Evolutionary conservation across 192 early-diverging fungal genomes (phyloP).

Genomic region (Entomortierella beljakovae): DNA sequence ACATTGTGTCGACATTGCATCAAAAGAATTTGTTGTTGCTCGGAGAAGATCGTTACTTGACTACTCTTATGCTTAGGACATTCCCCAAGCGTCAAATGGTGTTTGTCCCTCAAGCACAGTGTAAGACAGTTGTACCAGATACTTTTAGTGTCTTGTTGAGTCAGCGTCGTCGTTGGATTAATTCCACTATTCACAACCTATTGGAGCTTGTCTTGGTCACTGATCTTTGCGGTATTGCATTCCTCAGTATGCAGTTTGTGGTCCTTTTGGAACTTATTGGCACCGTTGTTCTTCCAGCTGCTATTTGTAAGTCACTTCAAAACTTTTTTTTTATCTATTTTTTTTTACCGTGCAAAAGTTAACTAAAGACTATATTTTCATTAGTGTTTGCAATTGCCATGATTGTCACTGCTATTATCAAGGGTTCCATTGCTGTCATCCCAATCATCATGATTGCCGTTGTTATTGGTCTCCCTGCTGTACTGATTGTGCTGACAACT

Average conservation of each 20-base stretch:
- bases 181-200: conserved; percentile 94
- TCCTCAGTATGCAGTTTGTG: conserved; percentile 89
- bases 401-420: conserved; percentile 59
- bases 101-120: conserved; percentile 86
- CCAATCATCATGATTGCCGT: conserved; percentile 74
- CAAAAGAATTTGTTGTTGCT: conserved; percentile 88
- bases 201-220: conserved; percentile 88
- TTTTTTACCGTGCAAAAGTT: not conserved
- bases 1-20: conserved; percentile 82
- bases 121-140: conserved; percentile 89
- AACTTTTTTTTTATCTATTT: conserved; percentile 21
- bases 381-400: conserved; percentile 63
- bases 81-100: conserved; percentile 90
- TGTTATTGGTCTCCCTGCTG: conserved; percentile 75
- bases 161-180: conserved; percentile 96
- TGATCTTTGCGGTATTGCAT: conserved; percentile 91
- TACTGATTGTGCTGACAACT: conserved; percentile 79
- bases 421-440: conserved; percentile 56
- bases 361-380: not conserved
- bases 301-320: conserved; percentile 57
- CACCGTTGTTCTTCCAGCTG: conserved; percentile 78
- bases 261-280: conserved; percentile 81
- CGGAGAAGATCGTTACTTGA: conserved; percentile 90
- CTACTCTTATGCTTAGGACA: conserved; percentile 87
- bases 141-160: conserved; percentile 85